Base-by-base conservation (phyloP, 2,329 filamentous ascomycete genomes). In the Aureobasidium vineae region DNA sequence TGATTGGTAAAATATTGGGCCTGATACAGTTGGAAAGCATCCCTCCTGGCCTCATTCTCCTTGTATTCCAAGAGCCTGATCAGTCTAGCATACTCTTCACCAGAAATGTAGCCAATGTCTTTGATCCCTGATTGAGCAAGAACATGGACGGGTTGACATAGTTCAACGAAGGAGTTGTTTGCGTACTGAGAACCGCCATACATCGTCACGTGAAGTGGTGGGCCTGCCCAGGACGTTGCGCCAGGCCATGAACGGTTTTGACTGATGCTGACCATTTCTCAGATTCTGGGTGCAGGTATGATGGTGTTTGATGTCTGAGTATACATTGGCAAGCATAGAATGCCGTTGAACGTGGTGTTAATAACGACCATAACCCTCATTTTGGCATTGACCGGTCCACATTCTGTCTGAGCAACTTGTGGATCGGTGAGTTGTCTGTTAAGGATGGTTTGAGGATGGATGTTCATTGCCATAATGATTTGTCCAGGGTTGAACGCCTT, bases 371-470 rank as follows among this genome's bases (percentile, higher is more conserved):
- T 56, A 2, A 15, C n/a, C 19, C 52, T 38, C 52, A 56, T 40
- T 2, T 56, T 56, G 5, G 52, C 52, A 26, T 19, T 6, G 2
- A 56, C 13, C 5, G 52, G 52, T 7, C 52, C 36, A 10, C n/a
- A 23, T 15, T 23, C 13, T 4, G 33, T 40, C 26, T 38, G 31
- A 7, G 52, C 52, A 40, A 56, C 13, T 5, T 40, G 16, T 3
- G 6, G 21, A 19, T 56, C 52, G 33, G 38, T 21, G 3, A 56
- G 36, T 13, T 2, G 6, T 19, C 13, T 56, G 21, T 8, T 26
- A n/a, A 56, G 26, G 21, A 56, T n/a, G 15, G 52, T 56, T 19
- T 56, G 52, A 19, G 52, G 52, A 40, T 56, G 52, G 10, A 33
- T 0, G 8, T 56, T 13, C n/a, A 19, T 23, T 3, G 52, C 52